Percentiles rank a stretch among this genome's conserved stretches.
These are phyloP conservation scores for Tetrahymena elliotti DNA, from an alignment of 73 alveolate genomes.

Conservation along the genomic window DNA sequence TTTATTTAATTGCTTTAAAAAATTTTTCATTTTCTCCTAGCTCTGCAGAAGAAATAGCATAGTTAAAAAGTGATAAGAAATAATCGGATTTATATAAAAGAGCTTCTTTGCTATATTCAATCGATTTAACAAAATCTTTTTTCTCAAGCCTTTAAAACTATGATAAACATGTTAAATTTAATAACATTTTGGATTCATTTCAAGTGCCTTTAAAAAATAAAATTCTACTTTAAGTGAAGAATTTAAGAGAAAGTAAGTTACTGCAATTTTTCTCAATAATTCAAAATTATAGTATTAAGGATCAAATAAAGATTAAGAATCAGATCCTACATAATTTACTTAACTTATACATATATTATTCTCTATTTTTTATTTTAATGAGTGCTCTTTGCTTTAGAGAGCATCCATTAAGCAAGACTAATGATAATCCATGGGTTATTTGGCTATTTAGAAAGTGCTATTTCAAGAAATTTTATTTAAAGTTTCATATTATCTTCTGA, in stretches of 20 bases:
- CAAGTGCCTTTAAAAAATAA: not conserved
- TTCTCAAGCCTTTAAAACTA: not conserved
- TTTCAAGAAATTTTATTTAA: not conserved
- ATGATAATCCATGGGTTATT: not conserved
- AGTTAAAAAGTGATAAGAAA: not conserved
- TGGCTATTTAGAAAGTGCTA: not conserved
- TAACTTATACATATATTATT: not conserved
- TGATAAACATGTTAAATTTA: not conserved
- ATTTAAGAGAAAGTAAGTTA: not conserved
- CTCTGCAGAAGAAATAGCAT: not conserved
- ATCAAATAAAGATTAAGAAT: not conserved
- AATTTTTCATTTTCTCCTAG: not conserved
- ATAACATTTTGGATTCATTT: not conserved
- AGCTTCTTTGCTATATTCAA: not conserved
- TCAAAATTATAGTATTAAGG: not conserved
- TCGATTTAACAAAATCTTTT: not conserved
- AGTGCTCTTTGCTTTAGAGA: not conserved
- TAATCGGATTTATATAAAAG: not conserved
- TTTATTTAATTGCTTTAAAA: not conserved
- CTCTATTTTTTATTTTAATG: not conserved
- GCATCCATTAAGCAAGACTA: not conserved
- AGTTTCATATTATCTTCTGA: not conserved
- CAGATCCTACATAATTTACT: no score
- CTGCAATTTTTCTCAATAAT: not conserved
- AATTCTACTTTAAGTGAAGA: not conserved